These are phyloP conservation scores for Coemansia sp. DNA, from an alignment of 192 early-diverging fungal genomes.

Conservation along the genomic window DNA sequence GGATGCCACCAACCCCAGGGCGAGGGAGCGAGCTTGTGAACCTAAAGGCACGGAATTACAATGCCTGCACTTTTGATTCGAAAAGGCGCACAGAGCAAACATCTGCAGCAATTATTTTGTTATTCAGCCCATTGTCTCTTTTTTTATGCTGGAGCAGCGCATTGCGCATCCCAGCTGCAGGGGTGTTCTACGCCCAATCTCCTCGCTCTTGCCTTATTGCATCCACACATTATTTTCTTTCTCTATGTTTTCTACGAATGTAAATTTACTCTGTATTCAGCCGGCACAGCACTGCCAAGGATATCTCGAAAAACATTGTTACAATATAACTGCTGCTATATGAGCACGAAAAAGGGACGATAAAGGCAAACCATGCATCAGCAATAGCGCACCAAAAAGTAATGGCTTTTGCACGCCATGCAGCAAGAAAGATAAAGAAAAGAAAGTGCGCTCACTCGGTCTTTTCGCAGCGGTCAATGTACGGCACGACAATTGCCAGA, in stretches of 20 bases:
- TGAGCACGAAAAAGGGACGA: too few relatives aligned
- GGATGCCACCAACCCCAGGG: background rate
- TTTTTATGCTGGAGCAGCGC: background rate
- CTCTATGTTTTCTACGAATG: slow-evolving; percentile 15
- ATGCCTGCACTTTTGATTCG: background rate
- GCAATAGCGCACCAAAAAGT: too few relatives aligned
- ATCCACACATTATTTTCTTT: slow-evolving; percentile 14
- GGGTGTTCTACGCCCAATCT: background rate
- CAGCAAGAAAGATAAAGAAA: background rate
- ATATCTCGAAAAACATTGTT: background rate
- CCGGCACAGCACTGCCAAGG: background rate
- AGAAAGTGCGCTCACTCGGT: background rate
- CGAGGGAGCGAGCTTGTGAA: too few relatives aligned
- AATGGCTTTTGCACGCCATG: slow-evolving; percentile 3
- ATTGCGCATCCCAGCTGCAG: background rate
- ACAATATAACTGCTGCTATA: too few relatives aligned
- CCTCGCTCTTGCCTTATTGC: slow-evolving; percentile 4
- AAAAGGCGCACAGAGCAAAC: slow-evolving; percentile 7
- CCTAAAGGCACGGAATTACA: slow-evolving; percentile 5
- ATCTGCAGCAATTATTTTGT: slow-evolving; percentile 13
- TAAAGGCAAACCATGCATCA: too few relatives aligned
- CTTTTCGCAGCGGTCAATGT: slow-evolving; percentile 31
- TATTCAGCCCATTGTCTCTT: slow-evolving; percentile 9
- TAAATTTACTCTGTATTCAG: slow-evolving; percentile 19
- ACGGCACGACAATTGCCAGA: slow-evolving; percentile 44